Percentiles rank a stretch among this genome's conserved stretches.
Evolutionary conservation across 2,329 filamentous ascomycete genomes (phyloP).

Genomic region (Pyrenochaeta sp.): DNA sequence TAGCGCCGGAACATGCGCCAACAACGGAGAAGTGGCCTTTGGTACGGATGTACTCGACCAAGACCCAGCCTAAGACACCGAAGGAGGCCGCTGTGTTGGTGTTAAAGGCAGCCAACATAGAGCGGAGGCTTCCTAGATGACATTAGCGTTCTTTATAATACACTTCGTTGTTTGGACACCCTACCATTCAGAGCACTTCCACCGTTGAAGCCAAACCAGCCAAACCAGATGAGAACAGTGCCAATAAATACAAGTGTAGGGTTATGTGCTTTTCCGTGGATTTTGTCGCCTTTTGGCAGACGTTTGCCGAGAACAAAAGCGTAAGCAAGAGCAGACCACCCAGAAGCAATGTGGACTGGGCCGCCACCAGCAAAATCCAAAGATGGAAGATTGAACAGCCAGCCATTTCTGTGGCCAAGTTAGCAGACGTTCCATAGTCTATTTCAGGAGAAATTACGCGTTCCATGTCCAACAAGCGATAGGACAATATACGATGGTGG

Average conservation of each 20-base stretch:
- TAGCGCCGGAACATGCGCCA: constrained; percentile 65
- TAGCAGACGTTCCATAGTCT: neutral
- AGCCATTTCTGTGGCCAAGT: constrained; percentile 54
- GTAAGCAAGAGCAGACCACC: constrained; percentile 70
- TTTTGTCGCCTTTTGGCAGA: constrained; percentile 57
- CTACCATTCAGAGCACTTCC: constrained; percentile 57
- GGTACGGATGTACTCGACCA: constrained; percentile 62
- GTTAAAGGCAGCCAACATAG: constrained; percentile 65
- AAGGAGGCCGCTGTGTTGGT: constrained; percentile 65
- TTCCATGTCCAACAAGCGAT: constrained; percentile 76
- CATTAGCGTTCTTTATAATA: neutral
- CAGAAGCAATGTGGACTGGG: constrained; percentile 70
- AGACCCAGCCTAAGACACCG: constrained; percentile 63
- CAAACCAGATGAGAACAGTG: constrained; percentile 72
- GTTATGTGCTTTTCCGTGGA: constrained; percentile 67
- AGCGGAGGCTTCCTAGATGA: constrained; percentile 53
- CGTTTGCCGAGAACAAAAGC: constrained; percentile 70
- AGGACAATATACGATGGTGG: constrained; percentile 70
- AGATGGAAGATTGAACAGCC: constrained; percentile 68
- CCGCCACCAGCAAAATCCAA: constrained; percentile 70
- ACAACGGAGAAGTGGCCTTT: constrained; percentile 64
- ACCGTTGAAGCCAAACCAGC: constrained; percentile 68
- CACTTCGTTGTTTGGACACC: neutral
- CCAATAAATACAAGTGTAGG: constrained; percentile 70
- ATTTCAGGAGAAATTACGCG: constrained; percentile 38